These are phyloP conservation scores for Wickerhamomyces ciferrii DNA, from an alignment of 805 yeast species.

Conservation along the genomic window DNA sequence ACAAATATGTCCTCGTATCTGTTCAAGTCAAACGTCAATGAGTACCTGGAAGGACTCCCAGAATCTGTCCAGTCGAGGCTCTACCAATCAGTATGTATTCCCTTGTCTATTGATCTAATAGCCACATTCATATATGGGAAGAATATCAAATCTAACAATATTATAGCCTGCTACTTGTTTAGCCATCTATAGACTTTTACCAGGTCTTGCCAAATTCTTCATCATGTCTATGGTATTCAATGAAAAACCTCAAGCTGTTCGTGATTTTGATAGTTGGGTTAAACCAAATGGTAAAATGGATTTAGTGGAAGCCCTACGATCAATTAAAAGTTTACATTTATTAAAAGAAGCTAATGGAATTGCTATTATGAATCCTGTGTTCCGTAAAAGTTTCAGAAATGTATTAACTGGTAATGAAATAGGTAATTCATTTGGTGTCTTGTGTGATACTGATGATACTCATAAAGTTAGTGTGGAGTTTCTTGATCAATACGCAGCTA, in stretches of 20 bases:
- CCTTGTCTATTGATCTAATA: background rate
- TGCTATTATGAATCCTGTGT: conserved; percentile 60
- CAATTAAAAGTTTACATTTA: conserved; percentile 71
- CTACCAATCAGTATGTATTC: conserved; percentile 49
- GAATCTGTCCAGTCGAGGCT: conserved; percentile 78
- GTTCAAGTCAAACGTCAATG: conserved; percentile 74
- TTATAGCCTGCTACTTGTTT: conserved; percentile 81
- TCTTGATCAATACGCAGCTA: conserved; percentile 74
- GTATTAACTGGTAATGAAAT: conserved; percentile 79
- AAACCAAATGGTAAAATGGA: conserved; percentile 46
- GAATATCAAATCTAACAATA: conserved; percentile 11
- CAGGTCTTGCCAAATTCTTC: conserved; percentile 84
- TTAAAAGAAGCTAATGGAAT: conserved; percentile 51
- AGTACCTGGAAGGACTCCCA: conserved; percentile 86
- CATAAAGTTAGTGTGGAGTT: conserved; percentile 57
- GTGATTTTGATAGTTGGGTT: conserved; percentile 74
- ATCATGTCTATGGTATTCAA: conserved; percentile 83
- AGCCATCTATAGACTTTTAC: conserved; percentile 85
- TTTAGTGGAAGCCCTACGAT: conserved; percentile 71
- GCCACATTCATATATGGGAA: no score
- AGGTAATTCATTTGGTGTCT: conserved; percentile 71
- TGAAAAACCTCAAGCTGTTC: conserved; percentile 63
- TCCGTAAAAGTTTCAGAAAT: conserved; percentile 68
- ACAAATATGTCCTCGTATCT: conserved; percentile 27
- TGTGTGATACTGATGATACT: conserved; percentile 50